phyloP scores from a whole-genome alignment of 1,284 basidiomycete species.

The Rhodotorula sp. region DNA sequence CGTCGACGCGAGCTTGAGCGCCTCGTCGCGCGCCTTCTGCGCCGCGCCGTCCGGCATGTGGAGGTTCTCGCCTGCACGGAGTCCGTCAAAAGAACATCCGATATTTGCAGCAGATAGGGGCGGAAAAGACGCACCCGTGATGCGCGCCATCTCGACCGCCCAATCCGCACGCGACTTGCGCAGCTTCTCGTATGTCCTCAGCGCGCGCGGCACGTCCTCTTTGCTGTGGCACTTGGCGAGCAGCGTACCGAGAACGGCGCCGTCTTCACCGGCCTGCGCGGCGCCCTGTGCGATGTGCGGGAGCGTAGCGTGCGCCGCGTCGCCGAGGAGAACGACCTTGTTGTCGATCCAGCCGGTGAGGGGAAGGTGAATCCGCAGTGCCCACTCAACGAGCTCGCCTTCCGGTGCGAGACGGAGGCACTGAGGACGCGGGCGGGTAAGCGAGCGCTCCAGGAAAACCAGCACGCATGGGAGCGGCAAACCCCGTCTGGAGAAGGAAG shows the following conservation, averaged over 20 bases:
- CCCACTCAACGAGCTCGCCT: slow-evolving; percentile 53
- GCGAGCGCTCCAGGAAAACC: slow-evolving; percentile 43
- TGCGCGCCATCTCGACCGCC: slow-evolving; percentile 50
- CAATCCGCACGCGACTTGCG: slow-evolving; percentile 53
- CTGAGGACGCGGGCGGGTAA: slow-evolving; percentile 41
- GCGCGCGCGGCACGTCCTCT: slow-evolving; percentile 49
- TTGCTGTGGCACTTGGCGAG: slow-evolving; percentile 48
- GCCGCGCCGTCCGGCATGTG: slow-evolving; percentile 47
- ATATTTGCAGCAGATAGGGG: no score
- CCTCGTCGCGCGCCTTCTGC: slow-evolving; percentile 38
- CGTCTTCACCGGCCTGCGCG: slow-evolving; percentile 54
- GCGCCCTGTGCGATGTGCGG: slow-evolving; percentile 49
- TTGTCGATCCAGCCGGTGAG: slow-evolving; percentile 47
- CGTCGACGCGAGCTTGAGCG: slow-evolving; percentile 24
- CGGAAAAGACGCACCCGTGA: slow-evolving; percentile 29
- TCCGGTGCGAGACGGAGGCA: slow-evolving; percentile 43
- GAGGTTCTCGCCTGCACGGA: slow-evolving; percentile 49
- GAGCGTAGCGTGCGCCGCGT: slow-evolving; percentile 53
- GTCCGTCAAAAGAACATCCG: no score
- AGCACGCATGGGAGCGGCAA: slow-evolving; percentile 43
- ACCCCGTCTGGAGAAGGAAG: no score
- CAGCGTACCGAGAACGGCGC: slow-evolving; percentile 51
- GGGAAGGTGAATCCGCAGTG: slow-evolving; percentile 49
- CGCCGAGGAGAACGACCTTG: slow-evolving; percentile 50
- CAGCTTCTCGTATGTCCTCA: slow-evolving; percentile 50